Base-by-base conservation (phyloP, 75 land plant species). In the Sequoiadendron giganteum region DNA sequence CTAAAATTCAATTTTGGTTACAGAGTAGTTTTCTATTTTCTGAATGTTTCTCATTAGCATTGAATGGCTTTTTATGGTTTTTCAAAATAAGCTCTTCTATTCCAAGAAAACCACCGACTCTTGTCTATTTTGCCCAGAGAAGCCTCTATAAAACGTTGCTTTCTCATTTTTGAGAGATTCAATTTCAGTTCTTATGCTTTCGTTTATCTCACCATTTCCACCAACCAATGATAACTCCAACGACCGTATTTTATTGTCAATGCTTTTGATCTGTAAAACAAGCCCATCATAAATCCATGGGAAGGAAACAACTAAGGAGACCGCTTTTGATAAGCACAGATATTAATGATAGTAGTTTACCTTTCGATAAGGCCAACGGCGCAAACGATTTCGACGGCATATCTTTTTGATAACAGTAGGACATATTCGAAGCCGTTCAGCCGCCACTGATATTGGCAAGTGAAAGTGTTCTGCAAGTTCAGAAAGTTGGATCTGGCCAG, bases 341-440 rank as follows among this genome's bases (percentile, higher is more conserved):
- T 40, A 43, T 1, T 40, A 21, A 6, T 28, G 38, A 39, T 43
- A 0, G 0, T 80, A 10, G 0, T 6, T 28, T 84, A 91, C 93
- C 91, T 93, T 91, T 54, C 93, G 91, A 81, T 89, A 87, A 65
- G 93, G 93, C 93, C 93, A 93, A 36, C 93, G 87, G 8, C 76
- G 55, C 85, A 93, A 77, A 10, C 89, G 89, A 84, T 93, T 86
- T 65, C 89, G 78, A 28, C 93, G 90, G 85, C 93, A 93, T 32
- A 89, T 87, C 25, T 93, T 89, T 38, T 93, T 93, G 32, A 93
- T 47, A 16, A 90, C 92, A 28, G 93, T 91, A 36, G 93, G 86
- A 47, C 93, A 93, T 32, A 93, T 78, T 36, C 89, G 89, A 45
- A 93, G 88, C 28, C 88, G 75, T 56, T 89, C 88, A 21, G 92